Conservation (phyloP, 441 rosid species). For the Euphorbia schlechtendalii region DNA sequence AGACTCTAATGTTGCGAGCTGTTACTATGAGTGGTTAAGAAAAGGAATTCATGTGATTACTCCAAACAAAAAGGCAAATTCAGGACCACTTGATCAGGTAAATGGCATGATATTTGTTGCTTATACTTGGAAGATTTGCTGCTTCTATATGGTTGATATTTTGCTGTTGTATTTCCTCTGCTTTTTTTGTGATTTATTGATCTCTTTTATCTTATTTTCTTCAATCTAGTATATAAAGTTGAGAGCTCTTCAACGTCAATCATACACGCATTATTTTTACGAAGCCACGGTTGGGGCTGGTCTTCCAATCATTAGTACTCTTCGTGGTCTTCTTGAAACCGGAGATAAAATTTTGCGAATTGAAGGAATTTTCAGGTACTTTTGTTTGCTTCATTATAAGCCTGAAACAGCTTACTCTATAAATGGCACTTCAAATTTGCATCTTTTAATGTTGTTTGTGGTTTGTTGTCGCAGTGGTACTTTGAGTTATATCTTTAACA, state of each 20-base stretch:
- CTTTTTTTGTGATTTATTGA: too few species aligned
- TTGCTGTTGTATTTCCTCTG: too few species aligned
- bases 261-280: slow-evolving; percentile 93
- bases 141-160: too few species aligned
- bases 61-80: slow-evolving; percentile 88
- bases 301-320: slow-evolving; percentile 90
- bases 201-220: neutral
- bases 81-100: slow-evolving; percentile 92
- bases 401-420: neutral
- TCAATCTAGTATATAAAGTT: slow-evolving; percentile 61
- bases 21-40: slow-evolving; percentile 71
- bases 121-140: too few species aligned
- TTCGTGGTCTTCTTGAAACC: slow-evolving; percentile 95
- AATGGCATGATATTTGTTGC: neutral
- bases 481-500: slow-evolving; percentile 90
- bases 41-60: slow-evolving; percentile 87
- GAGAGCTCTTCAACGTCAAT: slow-evolving; percentile 89
- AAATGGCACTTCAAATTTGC: neutral
- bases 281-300: slow-evolving; percentile 99
- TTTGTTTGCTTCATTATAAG: neutral
- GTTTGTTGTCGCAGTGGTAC: slow-evolving; percentile 63
- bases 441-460: slow-evolving; percentile 19
- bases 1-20: slow-evolving; percentile 58
- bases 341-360: slow-evolving; percentile 80
- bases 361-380: slow-evolving; percentile 91